Evolutionary conservation across 371 early-diverging fungal genomes (phyloP), one percentile per base, ranked within the genome.

Genomic region (Mucor mucedo): DNA sequence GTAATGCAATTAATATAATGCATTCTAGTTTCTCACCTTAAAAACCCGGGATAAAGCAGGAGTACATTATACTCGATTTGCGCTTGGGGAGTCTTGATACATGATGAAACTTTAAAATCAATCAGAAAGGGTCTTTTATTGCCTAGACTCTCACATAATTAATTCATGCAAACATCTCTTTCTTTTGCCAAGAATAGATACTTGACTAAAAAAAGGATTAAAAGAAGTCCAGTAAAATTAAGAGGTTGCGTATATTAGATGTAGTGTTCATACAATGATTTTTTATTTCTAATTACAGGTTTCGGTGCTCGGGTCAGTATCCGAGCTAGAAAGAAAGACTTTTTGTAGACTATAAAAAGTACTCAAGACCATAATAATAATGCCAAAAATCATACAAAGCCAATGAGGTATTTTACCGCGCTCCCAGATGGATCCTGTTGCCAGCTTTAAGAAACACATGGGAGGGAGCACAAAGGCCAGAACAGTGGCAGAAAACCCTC

Each of bases 401-500:
- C 89, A 76, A 45, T 89, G 86, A 2, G 86, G 84, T 14, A 88
- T 57, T 59, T 87, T 89, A n/a, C 78, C 79, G 47, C 61, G 49
- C 11, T 84, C 73, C 65, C 73, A 79, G 11, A 81, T 47, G 0
- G 83, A 72, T 1, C 86, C 89, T 14, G 84, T 83, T 0, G 88
- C 67, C 50, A 92, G 65, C 49, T 84, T 85, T 39, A 92, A 69
- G 53, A 85, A 90, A 55, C 89, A 89, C 0, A 87, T 75, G 0
- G 92, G 86, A 7, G 93, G 93, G 32, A 92, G 55, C 48, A 92
- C 90, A 72, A 89, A 92, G 5, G 93, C 92, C 60, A 92, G 66
- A n/a, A 87, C 89, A 5, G 91, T 90, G 0, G 93, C 91, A 2
- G 91, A 90, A 69, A 91, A 80, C 3, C 87, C 91, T 10, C 93